A percentile compares a stretch with the other conserved stretches of the same genome.
Evolutionary conservation across 805 yeast species (phyloP).

Genomic region (Candida ulmi): DNA sequence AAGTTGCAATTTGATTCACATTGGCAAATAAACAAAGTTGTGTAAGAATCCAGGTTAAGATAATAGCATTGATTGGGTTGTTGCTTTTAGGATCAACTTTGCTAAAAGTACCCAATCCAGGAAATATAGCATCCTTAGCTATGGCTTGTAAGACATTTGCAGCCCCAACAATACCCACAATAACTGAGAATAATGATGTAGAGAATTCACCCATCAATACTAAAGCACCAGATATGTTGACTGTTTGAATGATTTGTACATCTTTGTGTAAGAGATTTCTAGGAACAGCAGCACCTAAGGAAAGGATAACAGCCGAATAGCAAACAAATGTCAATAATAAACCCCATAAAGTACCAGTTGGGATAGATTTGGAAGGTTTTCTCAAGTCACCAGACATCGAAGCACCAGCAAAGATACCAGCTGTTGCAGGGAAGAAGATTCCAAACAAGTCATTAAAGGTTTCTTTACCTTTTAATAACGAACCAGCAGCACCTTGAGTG

Average conservation of each 20-base stretch:
- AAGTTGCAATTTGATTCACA: slow-evolving; percentile 88
- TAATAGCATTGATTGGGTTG: slow-evolving; percentile 62
- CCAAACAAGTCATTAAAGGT: slow-evolving; percentile 86
- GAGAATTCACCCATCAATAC: slow-evolving; percentile 87
- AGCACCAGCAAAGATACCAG: slow-evolving; percentile 98
- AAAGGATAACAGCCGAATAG: slow-evolving; percentile 73
- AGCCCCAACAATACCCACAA: slow-evolving; percentile 95
- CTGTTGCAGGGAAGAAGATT: slow-evolving; percentile 95
- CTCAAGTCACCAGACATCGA: slow-evolving; percentile 94
- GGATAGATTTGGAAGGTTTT: slow-evolving; percentile 84
- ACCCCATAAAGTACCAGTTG: slow-evolving; percentile 90
- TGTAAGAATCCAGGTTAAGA: slow-evolving; percentile 75
- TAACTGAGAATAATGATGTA: slow-evolving; percentile 85
- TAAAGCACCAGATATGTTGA: slow-evolving; percentile 60
- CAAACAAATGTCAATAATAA: slow-evolving; percentile 68
- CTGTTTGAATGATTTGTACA: slow-evolving; percentile 79
- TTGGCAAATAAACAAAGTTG: slow-evolving; percentile 86
- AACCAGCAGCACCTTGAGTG: slow-evolving; percentile 91
- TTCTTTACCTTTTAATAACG: slow-evolving; percentile 55
- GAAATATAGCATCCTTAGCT: slow-evolving; percentile 83
- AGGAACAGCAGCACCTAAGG: slow-evolving; percentile 78
- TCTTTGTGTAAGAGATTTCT: slow-evolving; percentile 72
- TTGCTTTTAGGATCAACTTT: slow-evolving; percentile 36
- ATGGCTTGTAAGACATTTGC: slow-evolving; percentile 89
- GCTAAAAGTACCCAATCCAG: slow-evolving; percentile 63